Percentiles rank a stretch among this genome's conserved stretches.
phyloP scores from a whole-genome alignment of 106 monocot species.

The Alisma plantagoaquatica region DNA sequence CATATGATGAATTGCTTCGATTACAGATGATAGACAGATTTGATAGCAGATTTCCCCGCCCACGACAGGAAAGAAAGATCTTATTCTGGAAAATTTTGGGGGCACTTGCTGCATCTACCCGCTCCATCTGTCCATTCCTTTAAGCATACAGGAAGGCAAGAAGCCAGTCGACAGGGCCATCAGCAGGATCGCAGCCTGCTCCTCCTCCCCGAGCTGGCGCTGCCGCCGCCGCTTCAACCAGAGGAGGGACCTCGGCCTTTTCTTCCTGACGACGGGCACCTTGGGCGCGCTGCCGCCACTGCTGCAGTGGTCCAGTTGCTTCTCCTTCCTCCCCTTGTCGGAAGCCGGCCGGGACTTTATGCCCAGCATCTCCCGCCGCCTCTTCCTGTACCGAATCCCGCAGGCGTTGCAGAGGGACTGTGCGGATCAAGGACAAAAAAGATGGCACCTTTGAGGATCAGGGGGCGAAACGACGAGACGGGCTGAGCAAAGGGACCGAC shows the following conservation, averaged over 20 bases:
- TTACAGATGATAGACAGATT: too few relatives aligned
- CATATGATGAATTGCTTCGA: too few relatives aligned
- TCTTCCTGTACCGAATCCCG: conserved; percentile 16
- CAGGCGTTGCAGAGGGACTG: too few relatives aligned
- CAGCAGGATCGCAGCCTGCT: conserved; percentile 19
- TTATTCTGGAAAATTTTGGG: too few relatives aligned
- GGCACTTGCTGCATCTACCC: too few relatives aligned
- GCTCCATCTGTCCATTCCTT: too few relatives aligned
- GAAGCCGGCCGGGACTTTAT: background rate
- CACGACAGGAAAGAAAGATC: too few relatives aligned
- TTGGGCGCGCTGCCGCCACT: too few relatives aligned
- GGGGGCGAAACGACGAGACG: background rate
- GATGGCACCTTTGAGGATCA: background rate
- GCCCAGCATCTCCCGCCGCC: conserved; percentile 10
- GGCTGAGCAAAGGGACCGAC: background rate
- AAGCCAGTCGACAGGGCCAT: conserved; percentile 25
- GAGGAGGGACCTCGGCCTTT: conserved; percentile 5
- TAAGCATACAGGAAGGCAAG: too few relatives aligned
- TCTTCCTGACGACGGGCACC: background rate
- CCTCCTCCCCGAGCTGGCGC: conserved; percentile 15
- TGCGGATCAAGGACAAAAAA: conserved; percentile 1
- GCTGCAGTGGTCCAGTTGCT: too few relatives aligned
- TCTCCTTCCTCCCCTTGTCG: conserved; percentile 6
- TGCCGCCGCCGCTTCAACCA: conserved; percentile 6
- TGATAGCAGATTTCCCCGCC: too few relatives aligned